Conservation (phyloP, 2,329 filamentous ascomycete species). For the Fusarium sororula region DNA sequence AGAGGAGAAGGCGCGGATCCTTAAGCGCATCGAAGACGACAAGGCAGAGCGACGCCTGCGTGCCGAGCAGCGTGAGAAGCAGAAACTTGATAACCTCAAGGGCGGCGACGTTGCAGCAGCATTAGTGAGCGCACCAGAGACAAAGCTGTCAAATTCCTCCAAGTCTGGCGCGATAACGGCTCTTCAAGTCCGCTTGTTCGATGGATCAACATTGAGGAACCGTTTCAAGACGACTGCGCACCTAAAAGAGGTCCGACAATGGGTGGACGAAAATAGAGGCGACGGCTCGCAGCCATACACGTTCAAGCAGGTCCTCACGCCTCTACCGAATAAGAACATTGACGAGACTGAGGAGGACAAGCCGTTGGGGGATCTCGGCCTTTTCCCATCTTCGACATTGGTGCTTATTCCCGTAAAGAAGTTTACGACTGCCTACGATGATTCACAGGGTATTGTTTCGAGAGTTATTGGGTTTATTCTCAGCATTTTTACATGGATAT, state of each 20-base stretch:
- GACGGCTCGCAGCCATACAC: conserved; percentile 74
- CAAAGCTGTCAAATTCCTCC: conserved; percentile 43
- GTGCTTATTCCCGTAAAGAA: conserved; percentile 77
- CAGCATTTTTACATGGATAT: conserved; percentile 49
- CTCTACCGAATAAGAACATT: conserved; percentile 78
- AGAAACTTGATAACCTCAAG: conserved; percentile 45
- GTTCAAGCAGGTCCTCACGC: conserved; percentile 85
- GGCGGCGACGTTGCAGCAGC: conserved; percentile 44
- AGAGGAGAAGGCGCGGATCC: conserved; percentile 75
- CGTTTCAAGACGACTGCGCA: conserved; percentile 73
- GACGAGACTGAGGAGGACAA: conserved; percentile 78
- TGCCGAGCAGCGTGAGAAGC: conserved; percentile 60
- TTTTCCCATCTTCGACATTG: conserved; percentile 83
- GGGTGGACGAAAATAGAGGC: conserved; percentile 74
- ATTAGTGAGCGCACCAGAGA: conserved; percentile 46
- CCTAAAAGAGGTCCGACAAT: conserved; percentile 75
- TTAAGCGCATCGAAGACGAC: conserved; percentile 80
- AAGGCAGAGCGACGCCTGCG: conserved; percentile 71
- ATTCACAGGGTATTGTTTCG: conserved; percentile 42
- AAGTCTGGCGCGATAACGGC: conserved; percentile 52
- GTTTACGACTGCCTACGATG: conserved; percentile 54
- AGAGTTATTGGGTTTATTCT: conserved; percentile 45
- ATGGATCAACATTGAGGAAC: conserved; percentile 80
- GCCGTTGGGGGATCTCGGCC: conserved; percentile 72
- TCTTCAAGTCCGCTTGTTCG: conserved; percentile 83